A percentile compares a stretch with the other conserved stretches of the same genome.
Conservation (phyloP, 345 rosid species). For the Draba incana region DNA sequence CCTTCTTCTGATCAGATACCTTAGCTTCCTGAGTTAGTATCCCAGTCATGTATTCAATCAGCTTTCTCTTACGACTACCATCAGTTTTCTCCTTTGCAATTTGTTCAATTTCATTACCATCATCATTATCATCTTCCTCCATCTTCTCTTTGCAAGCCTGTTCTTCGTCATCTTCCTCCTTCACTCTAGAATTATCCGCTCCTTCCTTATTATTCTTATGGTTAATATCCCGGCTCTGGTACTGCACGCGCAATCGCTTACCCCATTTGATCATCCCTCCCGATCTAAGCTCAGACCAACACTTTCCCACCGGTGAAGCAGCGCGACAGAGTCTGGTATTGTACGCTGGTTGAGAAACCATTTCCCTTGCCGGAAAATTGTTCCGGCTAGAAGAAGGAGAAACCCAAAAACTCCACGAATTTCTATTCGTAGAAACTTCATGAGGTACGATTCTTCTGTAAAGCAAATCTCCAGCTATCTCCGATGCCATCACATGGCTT, state of each 20-base stretch:
- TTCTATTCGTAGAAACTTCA: constrained; percentile 52
- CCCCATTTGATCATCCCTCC: constrained; percentile 76
- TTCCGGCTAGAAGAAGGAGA: constrained; percentile 34
- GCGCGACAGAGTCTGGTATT: constrained; percentile 26
- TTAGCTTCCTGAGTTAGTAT: constrained; percentile 37
- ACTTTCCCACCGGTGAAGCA: constrained; percentile 47
- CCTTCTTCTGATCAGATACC: constrained; percentile 41
- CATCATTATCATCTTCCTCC: constrained; percentile 26
- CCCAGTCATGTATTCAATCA: constrained; percentile 27
- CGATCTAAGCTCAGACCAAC: constrained; percentile 56
- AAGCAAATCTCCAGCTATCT: constrained; percentile 64
- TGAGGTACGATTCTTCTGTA: constrained; percentile 59
- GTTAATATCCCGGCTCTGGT: constrained; percentile 41
- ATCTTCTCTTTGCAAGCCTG: constrained; percentile 21
- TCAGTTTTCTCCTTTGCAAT: neutral
- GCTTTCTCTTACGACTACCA: constrained; percentile 50
- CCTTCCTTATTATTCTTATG: constrained; percentile 17
- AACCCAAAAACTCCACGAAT: constrained; percentile 70
- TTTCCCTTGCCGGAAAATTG: neutral
- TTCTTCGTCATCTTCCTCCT: constrained; percentile 37
- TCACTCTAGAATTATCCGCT: constrained; percentile 20
- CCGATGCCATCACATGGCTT: constrained; percentile 55
- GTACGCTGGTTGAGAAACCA: constrained; percentile 29
- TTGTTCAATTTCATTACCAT: constrained; percentile 23
- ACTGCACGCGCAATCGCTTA: constrained; percentile 61